Base-by-base conservation (phyloP, 495 filamentous ascomycete genomes). In the Penicillium goetzii region DNA sequence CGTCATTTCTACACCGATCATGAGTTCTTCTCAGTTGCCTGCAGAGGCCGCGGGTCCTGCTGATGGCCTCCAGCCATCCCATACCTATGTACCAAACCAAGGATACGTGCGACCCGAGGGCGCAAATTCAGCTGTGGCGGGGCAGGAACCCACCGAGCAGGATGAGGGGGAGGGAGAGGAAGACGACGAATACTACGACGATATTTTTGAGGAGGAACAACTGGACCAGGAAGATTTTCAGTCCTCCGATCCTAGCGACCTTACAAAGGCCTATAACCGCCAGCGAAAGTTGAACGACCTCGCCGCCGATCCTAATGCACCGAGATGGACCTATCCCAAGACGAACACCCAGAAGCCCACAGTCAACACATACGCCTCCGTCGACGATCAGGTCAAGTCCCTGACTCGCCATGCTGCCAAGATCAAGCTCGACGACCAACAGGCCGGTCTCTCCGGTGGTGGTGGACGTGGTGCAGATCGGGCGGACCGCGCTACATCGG, bases 241-340 rank as follows among this genome's bases (percentile, higher is more conserved):
- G 25, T 79, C 86, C 7, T 81, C 84, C 1, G 86, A 90, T 59
- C 78, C 83, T 2, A 76, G 81, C 38, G 91, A 97, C 72, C 85
- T 92, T 45, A 92, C 92, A 41, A 96, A 97, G 76, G 86, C 88
- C 28, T 97, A 97, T 80, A 99, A 97, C 74, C 91, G 93, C 59
- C 92, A 95, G 71, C 83, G 86, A 56, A 80, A 82, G 66, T 64
- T 84, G 43, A 81, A 89, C 78, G 85, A 87, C 67, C 69, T 80
- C 41, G 75, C 87, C 73, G 70, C 79, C 79, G 84, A 84, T 76
- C 63, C 86, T 58, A 81, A 86, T 65, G 73, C 74, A 38, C 77
- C 82, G 56, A 81, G 79, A 77, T 83, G 86, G 75, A 80, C 83
- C 5, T 79, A 83, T 26, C 87, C 87, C n/a, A 90, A 90, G 73